Base-by-base conservation (phyloP, 345 rosid species). In the Pugionium dolabratum region DNA sequence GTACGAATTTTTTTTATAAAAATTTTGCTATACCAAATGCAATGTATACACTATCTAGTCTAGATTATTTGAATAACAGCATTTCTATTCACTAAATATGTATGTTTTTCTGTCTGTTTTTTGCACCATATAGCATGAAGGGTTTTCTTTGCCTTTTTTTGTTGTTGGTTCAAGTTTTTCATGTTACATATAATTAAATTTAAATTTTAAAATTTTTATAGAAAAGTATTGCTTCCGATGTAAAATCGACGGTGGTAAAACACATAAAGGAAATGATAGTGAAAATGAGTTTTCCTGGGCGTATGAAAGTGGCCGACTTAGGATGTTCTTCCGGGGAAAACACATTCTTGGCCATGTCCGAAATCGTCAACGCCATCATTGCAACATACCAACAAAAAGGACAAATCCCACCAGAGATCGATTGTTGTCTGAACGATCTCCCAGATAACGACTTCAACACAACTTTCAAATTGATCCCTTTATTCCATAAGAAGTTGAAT, bases 281-380 rank as follows among this genome's bases (percentile, higher is more conserved):
- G 35, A 29, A 61, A 7, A 0, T 42, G 6, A 9, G 2, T 11
- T 51, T 61, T 43, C 60, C 78, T 0, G 1, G 2, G 5, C 26
- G 36, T 30, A 59, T 78, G 10, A 54, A 73, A 27, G 54, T 75
- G 32, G 77, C 79, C 0, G 82, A 82, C 39, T 52, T 82, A 46
- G 86, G 84, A 31, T 82, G 84, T 34, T 73, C 84, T 53, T 76
- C 86, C 6, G 84, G 82, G 48, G 65, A 74, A 44, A 82, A 75
- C 50, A 64, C 64, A 0, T 25, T 67, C 3, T 37, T 67, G n/a
- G 48, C 32, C 27, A 56, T 67, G 56, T 57, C 57, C 78, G 2
- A 10, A n/a, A 51, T 69, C 2, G 27, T 66, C 8, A 57, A 76
- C 5, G 45, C 39, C 0, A 18, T 74, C 18, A 46, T 34, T 1